phyloP scores from a whole-genome alignment of 2,329 filamentous ascomycete genomes.

The Fusarium metavorans region DNA sequence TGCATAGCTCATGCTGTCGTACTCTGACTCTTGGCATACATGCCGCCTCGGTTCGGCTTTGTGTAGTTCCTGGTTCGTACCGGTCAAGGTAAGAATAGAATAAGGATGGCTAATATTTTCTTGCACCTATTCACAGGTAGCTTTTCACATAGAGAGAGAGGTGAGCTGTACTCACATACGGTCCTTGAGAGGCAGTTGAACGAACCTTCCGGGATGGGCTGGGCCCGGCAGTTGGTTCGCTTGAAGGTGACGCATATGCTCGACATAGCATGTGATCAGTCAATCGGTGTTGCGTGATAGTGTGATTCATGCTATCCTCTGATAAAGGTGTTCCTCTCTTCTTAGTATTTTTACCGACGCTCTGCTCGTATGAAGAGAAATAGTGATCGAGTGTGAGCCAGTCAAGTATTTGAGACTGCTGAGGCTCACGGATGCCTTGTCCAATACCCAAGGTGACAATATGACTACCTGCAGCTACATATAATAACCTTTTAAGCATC shows the following conservation, averaged over 20 bases:
- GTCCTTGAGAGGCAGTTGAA: not conserved
- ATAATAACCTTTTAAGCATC: not conserved
- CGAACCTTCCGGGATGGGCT: not conserved
- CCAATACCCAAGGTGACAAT: too few relatives aligned
- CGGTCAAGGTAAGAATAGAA: not conserved
- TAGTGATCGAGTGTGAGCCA: too few relatives aligned
- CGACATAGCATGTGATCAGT: not conserved
- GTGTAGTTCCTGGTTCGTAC: not conserved
- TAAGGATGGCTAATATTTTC: not conserved
- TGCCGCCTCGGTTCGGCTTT: not conserved
- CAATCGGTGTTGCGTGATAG: not conserved
- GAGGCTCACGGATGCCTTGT: too few relatives aligned
- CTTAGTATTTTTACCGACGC: too few relatives aligned
- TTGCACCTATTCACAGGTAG: not conserved
- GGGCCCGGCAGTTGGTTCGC: not conserved
- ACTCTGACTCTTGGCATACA: not conserved
- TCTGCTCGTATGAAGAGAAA: too few relatives aligned
- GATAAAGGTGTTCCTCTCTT: too few relatives aligned
- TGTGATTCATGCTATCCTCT: too few relatives aligned
- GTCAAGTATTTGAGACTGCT: too few relatives aligned
- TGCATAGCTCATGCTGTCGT: not conserved
- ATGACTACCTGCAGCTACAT: not conserved
- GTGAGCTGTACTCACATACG: too few relatives aligned
- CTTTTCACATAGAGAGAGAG: not conserved
- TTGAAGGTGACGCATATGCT: not conserved